Conservation (phyloP, 768 basidiomycete species). For the Amanita subjunquillea region DNA sequence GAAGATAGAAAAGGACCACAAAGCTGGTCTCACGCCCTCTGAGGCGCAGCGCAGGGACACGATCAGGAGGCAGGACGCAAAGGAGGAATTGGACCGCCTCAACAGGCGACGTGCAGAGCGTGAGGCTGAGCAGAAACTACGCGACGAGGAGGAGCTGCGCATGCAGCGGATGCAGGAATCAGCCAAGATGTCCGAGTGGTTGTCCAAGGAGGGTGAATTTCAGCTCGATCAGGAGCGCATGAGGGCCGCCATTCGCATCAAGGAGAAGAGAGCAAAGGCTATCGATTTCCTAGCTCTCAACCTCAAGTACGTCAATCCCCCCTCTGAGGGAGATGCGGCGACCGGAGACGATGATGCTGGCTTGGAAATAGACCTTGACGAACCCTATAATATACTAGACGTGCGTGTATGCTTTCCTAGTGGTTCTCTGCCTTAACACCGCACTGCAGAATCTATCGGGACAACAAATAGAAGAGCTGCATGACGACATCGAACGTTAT, state of each 20-base stretch:
- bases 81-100: slow-evolving; percentile 88
- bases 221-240: slow-evolving; percentile 89
- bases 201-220: slow-evolving; percentile 94
- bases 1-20: slow-evolving; percentile 93
- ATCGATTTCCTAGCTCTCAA: slow-evolving; percentile 96
- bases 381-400: slow-evolving; percentile 96
- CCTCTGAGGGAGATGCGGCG: slow-evolving; percentile 55
- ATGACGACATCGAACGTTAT: slow-evolving; percentile 91
- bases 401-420: slow-evolving; percentile 34
- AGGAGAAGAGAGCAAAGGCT: slow-evolving; percentile 97
- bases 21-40: slow-evolving; percentile 67
- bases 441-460: slow-evolving; percentile 65
- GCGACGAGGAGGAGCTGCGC: slow-evolving; percentile 88
- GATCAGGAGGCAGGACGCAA: slow-evolving; percentile 77
- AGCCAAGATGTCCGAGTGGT: slow-evolving; percentile 97
- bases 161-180: slow-evolving; percentile 89
- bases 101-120: slow-evolving; percentile 87
- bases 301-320: slow-evolving; percentile 79
- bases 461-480: slow-evolving; percentile 85
- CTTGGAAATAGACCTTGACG: slow-evolving; percentile 95
- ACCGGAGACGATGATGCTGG: slow-evolving; percentile 68
- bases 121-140: slow-evolving; percentile 76
- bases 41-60: slow-evolving; percentile 79
- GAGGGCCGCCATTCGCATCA: slow-evolving; percentile 87
- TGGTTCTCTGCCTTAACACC: slow-evolving; percentile 8